Conservation (phyloP, 768 basidiomycete species). For the Mycena haematopus region DNA sequence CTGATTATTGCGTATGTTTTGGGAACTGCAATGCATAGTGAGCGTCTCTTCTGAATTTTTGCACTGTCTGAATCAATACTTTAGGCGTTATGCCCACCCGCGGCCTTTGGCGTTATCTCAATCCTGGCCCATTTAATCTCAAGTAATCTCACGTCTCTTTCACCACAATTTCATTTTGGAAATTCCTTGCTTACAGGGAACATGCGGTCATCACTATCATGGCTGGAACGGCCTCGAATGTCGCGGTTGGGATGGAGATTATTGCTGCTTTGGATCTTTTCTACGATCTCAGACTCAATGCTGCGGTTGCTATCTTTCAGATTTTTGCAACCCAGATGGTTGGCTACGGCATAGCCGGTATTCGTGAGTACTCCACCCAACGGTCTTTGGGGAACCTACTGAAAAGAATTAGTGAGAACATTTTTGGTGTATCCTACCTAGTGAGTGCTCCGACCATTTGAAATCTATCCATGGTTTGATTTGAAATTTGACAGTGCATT, state of each 20-base stretch:
- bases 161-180: background rate
- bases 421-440: conserved; percentile 61
- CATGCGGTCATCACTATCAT: conserved; percentile 63
- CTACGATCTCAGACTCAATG: conserved; percentile 55
- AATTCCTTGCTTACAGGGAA: conserved; percentile 38
- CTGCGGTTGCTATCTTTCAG: conserved; percentile 58
- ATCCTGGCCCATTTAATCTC: conserved; percentile 66
- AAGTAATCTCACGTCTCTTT: conserved; percentile 38
- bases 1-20: conserved; percentile 63
- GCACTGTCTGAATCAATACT: background rate
- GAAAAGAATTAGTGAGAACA: conserved; percentile 43
- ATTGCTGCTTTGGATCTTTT: conserved; percentile 62
- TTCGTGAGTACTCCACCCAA: conserved; percentile 31
- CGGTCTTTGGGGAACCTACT: background rate
- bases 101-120: conserved; percentile 54
- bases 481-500: conserved; percentile 42
- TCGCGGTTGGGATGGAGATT: conserved; percentile 58
- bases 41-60: conserved; percentile 14
- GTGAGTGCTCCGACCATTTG: conserved; percentile 34
- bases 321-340: conserved; percentile 57
- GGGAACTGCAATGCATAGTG: conserved; percentile 54
- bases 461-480: background rate
- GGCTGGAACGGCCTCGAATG: conserved; percentile 58
- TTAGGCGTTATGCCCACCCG: conserved; percentile 47
- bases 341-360: conserved; percentile 46